phyloP scores from a whole-genome alignment of 306 rosid species.

The Prosopis cineraria region DNA sequence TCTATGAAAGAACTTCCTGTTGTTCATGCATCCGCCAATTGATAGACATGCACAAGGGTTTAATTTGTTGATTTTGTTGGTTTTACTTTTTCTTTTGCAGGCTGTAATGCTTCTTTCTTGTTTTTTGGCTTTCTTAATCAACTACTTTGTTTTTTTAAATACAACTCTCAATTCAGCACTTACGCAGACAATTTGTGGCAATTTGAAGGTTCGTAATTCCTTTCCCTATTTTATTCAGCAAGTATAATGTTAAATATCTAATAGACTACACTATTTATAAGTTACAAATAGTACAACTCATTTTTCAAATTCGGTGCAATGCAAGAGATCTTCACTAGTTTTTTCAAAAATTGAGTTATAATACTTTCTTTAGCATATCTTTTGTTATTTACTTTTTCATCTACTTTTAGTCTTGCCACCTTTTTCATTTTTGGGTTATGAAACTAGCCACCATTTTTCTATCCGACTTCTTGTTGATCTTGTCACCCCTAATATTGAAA shows the following conservation, averaged over 20 bases:
- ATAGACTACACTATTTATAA: neutral
- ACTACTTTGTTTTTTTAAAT: constrained; percentile 73
- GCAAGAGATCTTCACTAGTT: too few relatives aligned
- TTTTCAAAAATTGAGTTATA: neutral
- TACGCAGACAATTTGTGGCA: constrained; percentile 84
- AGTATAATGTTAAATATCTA: neutral
- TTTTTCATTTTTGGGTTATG: too few relatives aligned
- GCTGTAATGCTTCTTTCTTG: constrained; percentile 77
- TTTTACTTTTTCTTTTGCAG: constrained; percentile 43
- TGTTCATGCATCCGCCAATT: neutral
- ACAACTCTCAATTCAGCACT: constrained; percentile 84
- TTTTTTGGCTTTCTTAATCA: constrained; percentile 68
- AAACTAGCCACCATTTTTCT: too few relatives aligned
- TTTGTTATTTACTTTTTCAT: neutral
- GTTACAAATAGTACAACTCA: neutral
- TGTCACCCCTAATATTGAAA: too few relatives aligned
- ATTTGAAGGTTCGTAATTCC: constrained; percentile 38
- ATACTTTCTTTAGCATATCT: neutral
- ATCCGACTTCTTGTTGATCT: too few relatives aligned
- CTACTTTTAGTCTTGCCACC: too few relatives aligned
- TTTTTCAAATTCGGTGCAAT: neutral
- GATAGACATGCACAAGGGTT: constrained; percentile 21
- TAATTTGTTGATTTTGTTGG: constrained; percentile 29
- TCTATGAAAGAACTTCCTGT: neutral
- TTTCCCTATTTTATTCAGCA: neutral